A percentile compares a stretch with the other conserved stretches of the same genome.
Evolutionary conservation across 2,329 filamentous ascomycete species (phyloP).

Genomic region (Knoxdaviesia capensis): DNA sequence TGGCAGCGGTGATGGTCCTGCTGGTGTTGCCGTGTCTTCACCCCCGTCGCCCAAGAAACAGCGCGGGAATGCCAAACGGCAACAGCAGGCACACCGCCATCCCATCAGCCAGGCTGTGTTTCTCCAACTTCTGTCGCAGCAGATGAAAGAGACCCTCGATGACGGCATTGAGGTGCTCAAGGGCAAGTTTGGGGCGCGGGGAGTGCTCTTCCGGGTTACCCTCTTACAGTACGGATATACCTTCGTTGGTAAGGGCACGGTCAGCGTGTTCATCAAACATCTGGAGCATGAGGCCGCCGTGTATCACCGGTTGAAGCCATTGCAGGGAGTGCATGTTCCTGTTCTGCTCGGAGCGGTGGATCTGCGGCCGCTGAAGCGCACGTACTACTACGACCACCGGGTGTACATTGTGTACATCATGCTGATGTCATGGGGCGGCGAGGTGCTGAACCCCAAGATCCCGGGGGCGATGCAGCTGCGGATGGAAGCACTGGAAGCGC

Average conservation of each 20-base stretch:
- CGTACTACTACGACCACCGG: conserved; percentile 13
- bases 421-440: conserved; percentile 15
- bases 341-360: conserved; percentile 18
- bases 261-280: conserved; percentile 2
- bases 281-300: conserved; percentile 16
- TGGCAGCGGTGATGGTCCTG: not conserved
- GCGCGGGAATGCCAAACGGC: not conserved
- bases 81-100: not conserved
- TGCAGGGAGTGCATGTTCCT: conserved; percentile 16
- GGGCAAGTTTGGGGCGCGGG: not conserved
- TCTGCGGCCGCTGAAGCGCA: conserved; percentile 12
- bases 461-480: not conserved
- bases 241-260: conserved; percentile 1
- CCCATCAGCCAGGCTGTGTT: not conserved
- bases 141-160: not conserved
- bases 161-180: not conserved
- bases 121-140: not conserved
- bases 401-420: conserved; percentile 14
- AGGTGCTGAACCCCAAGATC: not conserved
- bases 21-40: too few species aligned
- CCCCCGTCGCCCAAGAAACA: too few species aligned
- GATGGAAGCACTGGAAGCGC: conserved; percentile 3
- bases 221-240: conserved; percentile 2
- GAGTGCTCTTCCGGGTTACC: conserved; percentile 1
- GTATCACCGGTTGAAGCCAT: conserved; percentile 13